These are phyloP conservation scores for Leccinum longicurvipes DNA, from an alignment of 768 basidiomycete species.

Conservation along the genomic window DNA sequence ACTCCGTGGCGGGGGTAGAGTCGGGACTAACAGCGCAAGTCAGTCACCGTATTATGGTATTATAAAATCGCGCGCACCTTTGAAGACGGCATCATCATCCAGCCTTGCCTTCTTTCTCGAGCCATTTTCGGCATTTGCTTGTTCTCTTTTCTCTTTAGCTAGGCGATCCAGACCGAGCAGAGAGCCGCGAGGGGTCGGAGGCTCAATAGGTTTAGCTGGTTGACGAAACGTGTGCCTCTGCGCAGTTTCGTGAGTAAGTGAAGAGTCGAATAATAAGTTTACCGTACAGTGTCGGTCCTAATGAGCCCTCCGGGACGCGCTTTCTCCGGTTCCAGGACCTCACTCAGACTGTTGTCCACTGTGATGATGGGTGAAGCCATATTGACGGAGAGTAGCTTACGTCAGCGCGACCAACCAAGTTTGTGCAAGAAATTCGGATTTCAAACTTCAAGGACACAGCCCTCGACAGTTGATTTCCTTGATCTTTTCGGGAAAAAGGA, in stretches of 20 bases:
- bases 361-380: no score
- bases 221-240: slow-evolving; percentile 81
- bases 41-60: neutral
- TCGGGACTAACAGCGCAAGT: slow-evolving; percentile 57
- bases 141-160: slow-evolving; percentile 82
- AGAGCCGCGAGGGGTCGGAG: slow-evolving; percentile 75
- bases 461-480: slow-evolving; percentile 16
- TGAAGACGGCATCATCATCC: slow-evolving; percentile 73
- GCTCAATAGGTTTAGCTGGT: slow-evolving; percentile 69
- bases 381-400: no score
- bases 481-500: neutral
- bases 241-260: slow-evolving; percentile 3
- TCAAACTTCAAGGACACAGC: no score
- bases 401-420: no score
- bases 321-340: slow-evolving; percentile 80
- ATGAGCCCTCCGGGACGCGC: slow-evolving; percentile 76
- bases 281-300: slow-evolving; percentile 57
- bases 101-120: slow-evolving; percentile 63
- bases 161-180: slow-evolving; percentile 84
- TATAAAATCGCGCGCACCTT: slow-evolving; percentile 52
- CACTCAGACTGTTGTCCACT: slow-evolving; percentile 73
- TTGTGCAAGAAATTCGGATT: no score
- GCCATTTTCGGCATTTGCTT: slow-evolving; percentile 42
- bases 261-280: neutral
- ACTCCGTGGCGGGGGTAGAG: slow-evolving; percentile 55